A percentile compares a stretch with the other conserved stretches of the same genome.
These are phyloP conservation scores for Naganishia antarctica DNA, from an alignment of 768 basidiomycete genomes.

Conservation along the genomic window DNA sequence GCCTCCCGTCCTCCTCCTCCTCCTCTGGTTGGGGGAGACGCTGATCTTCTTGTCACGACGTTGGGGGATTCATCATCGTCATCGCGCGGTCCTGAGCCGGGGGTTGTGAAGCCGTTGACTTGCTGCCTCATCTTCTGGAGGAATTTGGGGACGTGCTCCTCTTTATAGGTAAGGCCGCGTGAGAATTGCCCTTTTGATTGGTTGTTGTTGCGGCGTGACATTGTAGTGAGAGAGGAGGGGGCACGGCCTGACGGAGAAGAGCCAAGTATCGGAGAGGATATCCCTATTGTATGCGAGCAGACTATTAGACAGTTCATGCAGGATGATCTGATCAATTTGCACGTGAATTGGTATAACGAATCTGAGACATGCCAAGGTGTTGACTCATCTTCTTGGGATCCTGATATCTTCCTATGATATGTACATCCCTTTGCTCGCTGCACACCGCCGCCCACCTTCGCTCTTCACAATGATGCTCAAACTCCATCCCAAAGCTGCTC, in stretches of 20 bases:
- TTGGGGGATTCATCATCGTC: conserved; percentile 2
- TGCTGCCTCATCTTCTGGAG: conserved; percentile 19
- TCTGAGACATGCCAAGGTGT: neutral
- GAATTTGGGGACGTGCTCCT: conserved; percentile 18
- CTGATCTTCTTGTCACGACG: conserved; percentile 15
- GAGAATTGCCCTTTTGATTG: conserved; percentile 18
- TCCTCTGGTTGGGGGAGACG: conserved; percentile 15
- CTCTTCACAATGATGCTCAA: neutral
- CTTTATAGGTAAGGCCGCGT: conserved; percentile 19
- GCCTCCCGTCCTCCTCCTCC: conserved; percentile 30
- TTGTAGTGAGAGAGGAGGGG: neutral
- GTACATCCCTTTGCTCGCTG: too few relatives aligned
- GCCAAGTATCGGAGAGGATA: too few relatives aligned
- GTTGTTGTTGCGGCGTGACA: conserved; percentile 14
- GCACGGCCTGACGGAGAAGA: too few relatives aligned
- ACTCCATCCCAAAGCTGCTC: conserved; percentile 22
- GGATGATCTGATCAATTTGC: neutral
- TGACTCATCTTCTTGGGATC: neutral
- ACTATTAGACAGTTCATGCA: too few relatives aligned
- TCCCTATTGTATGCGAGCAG: too few relatives aligned
- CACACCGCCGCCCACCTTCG: too few relatives aligned
- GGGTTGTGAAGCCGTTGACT: conserved; percentile 10
- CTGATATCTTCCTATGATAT: too few relatives aligned
- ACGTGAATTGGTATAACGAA: neutral
- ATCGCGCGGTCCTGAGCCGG: neutral